Base-by-base conservation (phyloP, 2,329 filamentous ascomycete species). In the Chaetomium sp. region DNA sequence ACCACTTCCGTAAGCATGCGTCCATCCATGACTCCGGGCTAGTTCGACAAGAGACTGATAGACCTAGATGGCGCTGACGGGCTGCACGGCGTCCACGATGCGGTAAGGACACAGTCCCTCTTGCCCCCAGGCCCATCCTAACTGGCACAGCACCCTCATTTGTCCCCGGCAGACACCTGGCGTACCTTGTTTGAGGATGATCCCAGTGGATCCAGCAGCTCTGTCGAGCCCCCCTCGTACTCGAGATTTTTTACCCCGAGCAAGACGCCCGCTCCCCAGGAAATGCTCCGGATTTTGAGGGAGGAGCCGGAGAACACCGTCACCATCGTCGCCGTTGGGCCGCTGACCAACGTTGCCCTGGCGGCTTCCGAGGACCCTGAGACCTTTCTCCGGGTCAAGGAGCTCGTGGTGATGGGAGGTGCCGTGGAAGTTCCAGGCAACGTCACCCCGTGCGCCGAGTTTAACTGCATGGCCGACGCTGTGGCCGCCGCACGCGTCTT, bases 381-480 rank as follows among this genome's bases (percentile, higher is more conserved):
- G 76, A 89, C 93, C 0, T 97, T 99, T 76, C 82, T 99, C 62
- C 87, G 88, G 51, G 91, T 88, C 57, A 96, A 96, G 76, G 93
- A 98, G 77, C 85, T 99, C 3, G 89, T 97, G 4, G 91, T 97
- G 55, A 99, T 99, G 95, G 95, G 94, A 65, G 95, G 95, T 65
- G 89, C 91, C 27, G 85, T 99, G 61, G 83, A 90, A 65, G 80
- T 87, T 53, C 84, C 88, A 58, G 95, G 95, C 70, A 99, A 99
- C 76, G 87, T 91, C 73, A 88, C 87, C 54, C 94, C 95, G 1
- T 86, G 90, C 13, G 92, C 91, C 68, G 95, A 99, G 76, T 99
- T 99, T 85, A 99, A 99, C 81, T 90, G 90, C 64, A 96, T 92
- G 74, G 93, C 95, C 64, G 96, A 99, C 75, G 83, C 90, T 23